Percentiles rank a stretch among this genome's conserved stretches.
These are phyloP conservation scores for Sugiyamaella marilandica DNA, from an alignment of 805 yeast species.

Conservation along the genomic window DNA sequence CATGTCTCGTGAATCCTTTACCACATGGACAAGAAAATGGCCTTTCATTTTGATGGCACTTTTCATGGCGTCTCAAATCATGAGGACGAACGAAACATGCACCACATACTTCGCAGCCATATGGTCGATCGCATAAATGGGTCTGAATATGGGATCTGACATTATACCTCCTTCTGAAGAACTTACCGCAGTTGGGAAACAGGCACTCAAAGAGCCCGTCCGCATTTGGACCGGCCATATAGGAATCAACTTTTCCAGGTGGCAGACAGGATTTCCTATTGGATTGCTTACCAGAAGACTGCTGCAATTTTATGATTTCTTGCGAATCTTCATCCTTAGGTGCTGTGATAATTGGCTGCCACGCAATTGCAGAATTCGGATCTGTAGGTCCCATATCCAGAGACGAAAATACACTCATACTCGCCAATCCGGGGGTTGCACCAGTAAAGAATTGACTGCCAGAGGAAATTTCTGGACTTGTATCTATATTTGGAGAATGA, in stretches of 20 bases:
- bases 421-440: conserved; percentile 16
- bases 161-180: conserved; percentile 83
- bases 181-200: conserved; percentile 73
- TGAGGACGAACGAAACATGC: conserved; percentile 93
- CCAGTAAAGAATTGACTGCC: conserved; percentile 16
- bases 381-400: conserved; percentile 19
- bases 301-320: conserved; percentile 31
- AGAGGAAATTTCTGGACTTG: conserved; percentile 18
- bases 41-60: conserved; percentile 71
- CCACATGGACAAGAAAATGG: conserved; percentile 83
- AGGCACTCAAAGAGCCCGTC: conserved; percentile 69
- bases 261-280: conserved; percentile 61
- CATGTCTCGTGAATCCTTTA: conserved; percentile 85
- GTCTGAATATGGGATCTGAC: conserved; percentile 95
- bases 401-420: conserved; percentile 21
- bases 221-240: conserved; percentile 73
- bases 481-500: conserved; percentile 19
- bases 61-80: conserved; percentile 84
- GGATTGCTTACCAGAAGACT: conserved; percentile 31
- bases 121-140: conserved; percentile 91
- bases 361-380: conserved; percentile 32
- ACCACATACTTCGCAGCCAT: conserved; percentile 66
- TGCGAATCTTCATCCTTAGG: conserved; percentile 31
- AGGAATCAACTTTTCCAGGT: conserved; percentile 82
- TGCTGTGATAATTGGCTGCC: conserved; percentile 36